Evolutionary conservation across 2,329 filamentous ascomycete species (phyloP).

Genomic region (Xylaria sp.): DNA sequence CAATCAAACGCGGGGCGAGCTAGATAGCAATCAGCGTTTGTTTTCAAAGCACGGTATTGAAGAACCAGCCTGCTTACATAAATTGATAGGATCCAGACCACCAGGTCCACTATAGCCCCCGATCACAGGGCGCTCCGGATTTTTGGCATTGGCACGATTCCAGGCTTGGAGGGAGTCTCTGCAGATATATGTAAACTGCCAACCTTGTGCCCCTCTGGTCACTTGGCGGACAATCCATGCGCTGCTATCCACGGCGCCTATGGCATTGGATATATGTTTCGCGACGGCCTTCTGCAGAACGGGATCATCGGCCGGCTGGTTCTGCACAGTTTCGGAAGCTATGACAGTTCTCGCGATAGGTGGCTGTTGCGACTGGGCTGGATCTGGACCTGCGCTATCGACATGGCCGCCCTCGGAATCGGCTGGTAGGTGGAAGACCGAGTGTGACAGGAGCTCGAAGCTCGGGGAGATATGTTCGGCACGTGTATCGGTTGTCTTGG

Average conservation of each 20-base stretch:
- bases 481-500: conserved; percentile 59
- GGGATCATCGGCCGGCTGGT: conserved; percentile 62
- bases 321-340: conserved; percentile 59
- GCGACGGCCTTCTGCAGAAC: conserved; percentile 61
- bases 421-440: conserved; percentile 56
- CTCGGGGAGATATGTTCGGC: conserved; percentile 62
- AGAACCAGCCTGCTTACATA: conserved; percentile 52
- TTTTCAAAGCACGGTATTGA: background rate
- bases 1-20: conserved; percentile 70
- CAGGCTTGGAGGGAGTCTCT: conserved; percentile 64
- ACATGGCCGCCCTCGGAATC: conserved; percentile 53
- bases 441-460: conserved; percentile 59
- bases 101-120: conserved; percentile 62
- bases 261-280: conserved; percentile 58
- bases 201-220: conserved; percentile 59
- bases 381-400: conserved; percentile 46
- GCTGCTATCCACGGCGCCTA: conserved; percentile 61
- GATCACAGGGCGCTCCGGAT: conserved; percentile 54
- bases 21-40: conserved; percentile 45
- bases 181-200: conserved; percentile 66
- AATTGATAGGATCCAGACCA: conserved; percentile 57
- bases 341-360: conserved; percentile 53
- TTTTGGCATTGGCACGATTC: conserved; percentile 60
- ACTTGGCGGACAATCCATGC: conserved; percentile 61
- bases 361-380: conserved; percentile 45